These are phyloP conservation scores for Leucocoprinus leucothites DNA, from an alignment of 768 basidiomycete species.

Conservation along the genomic window DNA sequence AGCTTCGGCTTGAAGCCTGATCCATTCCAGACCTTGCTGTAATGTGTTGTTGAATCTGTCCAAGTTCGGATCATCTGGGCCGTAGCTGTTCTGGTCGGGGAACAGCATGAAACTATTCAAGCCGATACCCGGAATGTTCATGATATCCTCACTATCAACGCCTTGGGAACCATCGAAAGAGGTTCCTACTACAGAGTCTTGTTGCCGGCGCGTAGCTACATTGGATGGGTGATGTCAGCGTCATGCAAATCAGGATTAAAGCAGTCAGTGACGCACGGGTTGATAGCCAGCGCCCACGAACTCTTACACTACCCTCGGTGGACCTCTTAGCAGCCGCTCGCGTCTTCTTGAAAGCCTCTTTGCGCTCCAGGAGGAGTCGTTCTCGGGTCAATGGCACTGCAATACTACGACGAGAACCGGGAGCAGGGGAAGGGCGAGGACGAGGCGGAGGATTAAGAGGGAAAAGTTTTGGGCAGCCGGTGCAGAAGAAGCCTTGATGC, in stretches of 20 bases:
- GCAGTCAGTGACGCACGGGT: conserved; percentile 35
- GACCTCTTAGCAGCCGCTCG: conserved; percentile 15
- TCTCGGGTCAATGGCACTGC: conserved; percentile 42
- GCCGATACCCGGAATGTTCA: conserved; percentile 52
- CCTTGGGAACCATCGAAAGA: conserved; percentile 61
- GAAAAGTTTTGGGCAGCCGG: conserved; percentile 54
- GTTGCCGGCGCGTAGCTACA: conserved; percentile 47
- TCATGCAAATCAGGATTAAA: neutral
- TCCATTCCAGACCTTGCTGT: conserved; percentile 49
- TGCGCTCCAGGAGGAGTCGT: conserved; percentile 45
- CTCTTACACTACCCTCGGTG: conserved; percentile 37
- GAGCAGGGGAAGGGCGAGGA: conserved; percentile 39
- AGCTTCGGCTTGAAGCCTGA: conserved; percentile 42
- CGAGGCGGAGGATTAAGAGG: conserved; percentile 24
- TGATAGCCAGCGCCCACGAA: conserved; percentile 60
- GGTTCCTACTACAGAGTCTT: conserved; percentile 40
- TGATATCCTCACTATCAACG: conserved; percentile 65
- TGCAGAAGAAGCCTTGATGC: conserved; percentile 59
- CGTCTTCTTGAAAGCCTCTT: conserved; percentile 43
- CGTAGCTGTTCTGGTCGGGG: conserved; percentile 65
- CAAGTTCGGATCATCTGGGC: conserved; percentile 47
- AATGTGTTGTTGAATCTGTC: conserved; percentile 35
- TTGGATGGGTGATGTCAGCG: conserved; percentile 2
- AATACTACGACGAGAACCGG: conserved; percentile 33
- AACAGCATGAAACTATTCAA: conserved; percentile 63